Evolutionary conservation across 495 filamentous ascomycete species (phyloP), one percentile per base, ranked within the genome.

Genomic region (Evernia prunastri): DNA sequence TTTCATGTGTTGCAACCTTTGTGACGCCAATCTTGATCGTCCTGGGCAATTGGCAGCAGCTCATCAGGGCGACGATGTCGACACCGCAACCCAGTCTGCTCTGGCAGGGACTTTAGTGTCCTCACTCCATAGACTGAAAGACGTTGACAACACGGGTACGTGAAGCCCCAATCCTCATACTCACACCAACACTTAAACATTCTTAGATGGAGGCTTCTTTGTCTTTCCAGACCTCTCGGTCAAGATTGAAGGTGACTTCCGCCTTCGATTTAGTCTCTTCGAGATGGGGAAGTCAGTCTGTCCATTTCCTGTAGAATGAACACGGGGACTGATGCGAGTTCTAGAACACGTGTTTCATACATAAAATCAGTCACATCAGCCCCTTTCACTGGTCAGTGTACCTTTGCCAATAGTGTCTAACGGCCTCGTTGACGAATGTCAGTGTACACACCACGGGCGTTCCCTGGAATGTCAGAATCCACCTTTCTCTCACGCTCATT

Each of bases 221-320:
- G 89, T 97, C n/a, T 97, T 96, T 75, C 89, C 89, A 9, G 94
- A 98, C 73, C 77, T 98, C 23, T 96, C 93, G 0, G 85, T 95
- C 33, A 88, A 89, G 72, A 79, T 89, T 25, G 88, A 91, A 67
- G 94, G 94, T 31, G 81, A 81, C 8, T 95, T 85, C 67, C 80
- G 89, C 33, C 79, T 97, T 65, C 86, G 88, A 47, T 97, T 98
- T 72, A 91, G 84, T 61, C 81, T 98, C 33, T 93, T 89, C 70
- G 91, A 96, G 74, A 87, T 96, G 79, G 77, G 79, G 61, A 87
- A 87, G 87, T 89, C 73, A 72, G 84, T 74, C 31, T 10, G n/a
- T 35, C 57, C 59, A 23, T 31, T 23, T 60, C 31, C 51, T 27
- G 67, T 33, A 31, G 27, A 54, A 72, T 73, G 60, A 20, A 43